These are phyloP conservation scores for Boechera divaricarpa DNA, from an alignment of 345 rosid genomes.

Conservation along the genomic window DNA sequence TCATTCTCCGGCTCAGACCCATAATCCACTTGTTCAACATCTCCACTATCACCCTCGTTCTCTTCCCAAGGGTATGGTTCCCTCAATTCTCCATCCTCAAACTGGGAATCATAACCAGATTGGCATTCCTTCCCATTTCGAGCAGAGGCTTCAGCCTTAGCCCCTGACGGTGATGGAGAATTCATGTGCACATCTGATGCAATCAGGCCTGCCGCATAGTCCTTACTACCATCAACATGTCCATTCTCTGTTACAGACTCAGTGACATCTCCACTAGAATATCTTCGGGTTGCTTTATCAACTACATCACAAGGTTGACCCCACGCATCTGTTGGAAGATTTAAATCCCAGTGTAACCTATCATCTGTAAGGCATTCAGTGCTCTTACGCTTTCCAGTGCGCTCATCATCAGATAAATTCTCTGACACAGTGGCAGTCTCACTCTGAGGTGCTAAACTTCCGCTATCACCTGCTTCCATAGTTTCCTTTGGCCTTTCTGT, in stretches of 20 bases:
- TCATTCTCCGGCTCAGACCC: slow-evolving; percentile 61
- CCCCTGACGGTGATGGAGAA: not conserved
- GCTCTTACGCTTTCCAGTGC: slow-evolving; percentile 11
- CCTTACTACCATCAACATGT: slow-evolving; percentile 10
- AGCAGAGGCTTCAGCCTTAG: slow-evolving; percentile 21
- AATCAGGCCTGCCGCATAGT: slow-evolving; percentile 14
- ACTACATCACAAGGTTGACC: slow-evolving; percentile 48
- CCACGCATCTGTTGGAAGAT: slow-evolving; percentile 61
- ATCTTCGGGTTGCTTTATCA: slow-evolving; percentile 28
- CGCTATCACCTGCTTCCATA: slow-evolving; percentile 10
- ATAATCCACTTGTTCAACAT: slow-evolving; percentile 58
- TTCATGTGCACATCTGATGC: slow-evolving; percentile 34
- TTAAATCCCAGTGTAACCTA: slow-evolving; percentile 58
- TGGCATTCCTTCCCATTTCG: slow-evolving; percentile 43
- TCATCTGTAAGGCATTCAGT: slow-evolving; percentile 30
- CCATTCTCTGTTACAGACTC: slow-evolving; percentile 15
- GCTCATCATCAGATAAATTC: slow-evolving; percentile 27
- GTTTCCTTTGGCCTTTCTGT: slow-evolving; percentile 9
- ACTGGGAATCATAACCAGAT: slow-evolving; percentile 63
- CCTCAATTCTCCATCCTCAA: slow-evolving; percentile 73
- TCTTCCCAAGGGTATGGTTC: slow-evolving; percentile 58
- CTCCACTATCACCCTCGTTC: slow-evolving; percentile 50
- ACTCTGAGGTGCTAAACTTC: slow-evolving; percentile 19
- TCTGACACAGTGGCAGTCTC: slow-evolving; percentile 18
- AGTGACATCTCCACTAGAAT: slow-evolving; percentile 20